These are phyloP conservation scores for Hyphopichia buzzinii DNA, from an alignment of 1,139 yeast species.

Conservation along the genomic window DNA sequence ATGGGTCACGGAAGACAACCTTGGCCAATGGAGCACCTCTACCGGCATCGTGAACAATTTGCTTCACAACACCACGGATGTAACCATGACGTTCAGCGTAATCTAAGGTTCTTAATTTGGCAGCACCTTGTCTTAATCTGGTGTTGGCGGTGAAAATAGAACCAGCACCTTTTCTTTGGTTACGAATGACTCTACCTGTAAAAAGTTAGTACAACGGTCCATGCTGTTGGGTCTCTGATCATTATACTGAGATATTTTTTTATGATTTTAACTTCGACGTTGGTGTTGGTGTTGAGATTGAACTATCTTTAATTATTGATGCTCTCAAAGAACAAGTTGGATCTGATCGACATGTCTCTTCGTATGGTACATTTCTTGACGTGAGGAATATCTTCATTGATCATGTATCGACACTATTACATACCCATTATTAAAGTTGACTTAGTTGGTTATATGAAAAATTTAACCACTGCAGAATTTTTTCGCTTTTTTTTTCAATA, in stretches of 20 bases:
- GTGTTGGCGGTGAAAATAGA: constrained; percentile 96
- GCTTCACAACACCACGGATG: constrained; percentile 94
- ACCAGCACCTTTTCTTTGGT: constrained; percentile 98
- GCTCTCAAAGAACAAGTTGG: no score
- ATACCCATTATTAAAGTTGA: constrained; percentile 11
- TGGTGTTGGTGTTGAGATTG: no score
- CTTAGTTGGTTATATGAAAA: constrained; percentile 6
- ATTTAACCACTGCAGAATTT: not conserved
- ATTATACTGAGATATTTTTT: no score
- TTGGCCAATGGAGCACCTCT: constrained; percentile 97
- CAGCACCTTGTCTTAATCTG: constrained; percentile 97
- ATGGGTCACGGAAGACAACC: constrained; percentile 95
- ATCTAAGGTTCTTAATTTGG: constrained; percentile 93
- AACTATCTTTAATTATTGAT: no score
- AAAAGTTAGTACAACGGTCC: constrained; percentile 14
- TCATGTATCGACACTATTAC: no score
- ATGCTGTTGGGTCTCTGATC: no score
- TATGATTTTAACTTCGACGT: no score
- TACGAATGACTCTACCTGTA: constrained; percentile 94
- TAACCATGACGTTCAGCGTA: constrained; percentile 96
- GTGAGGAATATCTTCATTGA: no score
- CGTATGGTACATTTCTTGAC: no score
- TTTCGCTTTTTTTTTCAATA: not conserved
- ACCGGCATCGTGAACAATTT: constrained; percentile 93
- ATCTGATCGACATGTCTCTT: no score